Base-by-base conservation (phyloP, 78 protist genomes). In the Dictyostelium capitatum region DNA sequence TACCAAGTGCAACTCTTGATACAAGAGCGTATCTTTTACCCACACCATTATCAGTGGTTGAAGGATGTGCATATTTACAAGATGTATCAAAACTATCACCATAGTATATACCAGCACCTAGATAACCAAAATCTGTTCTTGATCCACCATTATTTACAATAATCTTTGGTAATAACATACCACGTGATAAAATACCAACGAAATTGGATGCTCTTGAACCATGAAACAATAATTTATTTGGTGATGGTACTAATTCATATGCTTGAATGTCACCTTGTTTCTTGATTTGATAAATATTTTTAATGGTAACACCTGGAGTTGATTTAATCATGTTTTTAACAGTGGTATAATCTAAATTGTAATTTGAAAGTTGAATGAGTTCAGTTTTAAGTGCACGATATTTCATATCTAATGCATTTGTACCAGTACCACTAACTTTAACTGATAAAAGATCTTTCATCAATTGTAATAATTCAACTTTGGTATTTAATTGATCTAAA, bases 61-160 rank as follows among this genome's bases (percentile, higher is more conserved):
- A 53, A 6, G 83, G 85, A 51, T 50, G 70, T 23, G 97, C 77
- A 48, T 95, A 95, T 32, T 54, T 25, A 15, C n/a, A 25, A 9
- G 92, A 9, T 0, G 92, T 95, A 5, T 57, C 78, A 28, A 81
- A 51, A 25, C 73, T 28, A 74, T 82, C 91, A 47, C 79, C 89
- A 69, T 62, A 95, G 54, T 95, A 95, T 47, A 95, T 90, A 74
- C 97, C 97, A 19, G 80, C 72, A 59, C 97, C 97, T 3, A 95
- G 59, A 81, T n/a, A 77, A 50, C 97, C 97, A 62, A 69, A 72
- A 75, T 95, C 87, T 4, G 94, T 90, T 43, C 97, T 65, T 43
- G n/a, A 10, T 1, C 57, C 41, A 89, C 97, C 97, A 43, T 19
- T 56, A 12, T 72, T 48, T 3, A 56, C 82, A 20, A 85, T 67